These are phyloP conservation scores for Raffaelea ambrosiae DNA, from an alignment of 2,329 filamentous ascomycete genomes.

Conservation along the genomic window DNA sequence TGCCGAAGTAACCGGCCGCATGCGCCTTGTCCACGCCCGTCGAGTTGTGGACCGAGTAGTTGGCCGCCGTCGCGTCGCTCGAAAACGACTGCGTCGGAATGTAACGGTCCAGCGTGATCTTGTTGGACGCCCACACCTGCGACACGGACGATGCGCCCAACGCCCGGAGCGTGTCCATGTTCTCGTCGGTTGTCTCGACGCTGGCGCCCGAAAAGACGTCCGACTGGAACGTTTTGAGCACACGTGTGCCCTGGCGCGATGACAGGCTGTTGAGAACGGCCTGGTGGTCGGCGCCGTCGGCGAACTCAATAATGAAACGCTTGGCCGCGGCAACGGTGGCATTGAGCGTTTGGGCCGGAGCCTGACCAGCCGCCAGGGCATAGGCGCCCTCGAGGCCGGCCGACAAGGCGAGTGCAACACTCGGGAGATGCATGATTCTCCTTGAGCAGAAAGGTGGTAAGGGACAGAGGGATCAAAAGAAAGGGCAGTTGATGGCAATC, in stretches of 20 bases:
- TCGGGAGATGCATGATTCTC: no score
- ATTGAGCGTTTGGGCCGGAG: not conserved
- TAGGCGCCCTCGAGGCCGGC: not conserved
- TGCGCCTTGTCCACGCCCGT: constrained; percentile 16
- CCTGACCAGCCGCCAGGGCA: not conserved
- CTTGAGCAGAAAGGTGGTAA: no score
- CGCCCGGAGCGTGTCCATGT: constrained; percentile 13
- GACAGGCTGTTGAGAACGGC: not conserved
- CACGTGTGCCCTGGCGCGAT: not conserved
- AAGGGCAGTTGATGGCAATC: no score
- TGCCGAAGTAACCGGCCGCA: constrained; percentile 9
- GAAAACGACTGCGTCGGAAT: constrained; percentile 9
- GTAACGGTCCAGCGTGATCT: constrained; percentile 13
- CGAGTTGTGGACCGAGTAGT: constrained; percentile 14
- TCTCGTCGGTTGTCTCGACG: constrained; percentile 12
- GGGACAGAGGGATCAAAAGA: no score
- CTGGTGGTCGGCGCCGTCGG: constrained; percentile 2
- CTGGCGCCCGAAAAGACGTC: constrained; percentile 15
- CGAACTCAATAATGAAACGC: constrained; percentile 6
- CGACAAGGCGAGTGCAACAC: no score
- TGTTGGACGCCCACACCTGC: constrained; percentile 16
- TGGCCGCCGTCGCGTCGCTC: constrained; percentile 11
- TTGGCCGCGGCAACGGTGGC: not conserved
- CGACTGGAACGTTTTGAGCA: constrained; percentile 2
- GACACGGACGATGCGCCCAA: constrained; percentile 5